phyloP scores from a whole-genome alignment of 257 asterid species.

The Solanum chmielewskii region DNA sequence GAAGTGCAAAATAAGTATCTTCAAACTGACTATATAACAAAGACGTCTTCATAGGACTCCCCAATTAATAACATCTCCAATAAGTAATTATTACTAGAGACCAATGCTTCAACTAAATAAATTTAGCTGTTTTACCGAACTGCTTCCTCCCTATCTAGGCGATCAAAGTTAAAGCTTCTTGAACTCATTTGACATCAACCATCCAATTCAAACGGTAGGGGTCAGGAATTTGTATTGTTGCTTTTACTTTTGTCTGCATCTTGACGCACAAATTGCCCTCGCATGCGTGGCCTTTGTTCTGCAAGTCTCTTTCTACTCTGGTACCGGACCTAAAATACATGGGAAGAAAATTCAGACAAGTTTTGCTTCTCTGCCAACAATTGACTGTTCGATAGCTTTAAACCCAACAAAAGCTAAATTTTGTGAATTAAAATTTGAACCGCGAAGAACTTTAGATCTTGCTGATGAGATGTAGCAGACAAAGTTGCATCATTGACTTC shows the following conservation, averaged over 20 bases:
- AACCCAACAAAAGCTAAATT: not conserved
- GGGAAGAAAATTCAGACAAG: not conserved
- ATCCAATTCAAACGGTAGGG: not conserved
- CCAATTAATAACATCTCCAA: not conserved
- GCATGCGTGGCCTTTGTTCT: conserved; percentile 41
- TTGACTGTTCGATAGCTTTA: not conserved
- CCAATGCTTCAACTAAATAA: not conserved
- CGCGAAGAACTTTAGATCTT: not conserved
- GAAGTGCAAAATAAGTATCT: not conserved
- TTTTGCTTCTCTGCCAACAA: not conserved
- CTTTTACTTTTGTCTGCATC: conserved; percentile 9
- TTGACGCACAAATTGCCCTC: conserved; percentile 41
- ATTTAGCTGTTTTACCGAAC: not conserved
- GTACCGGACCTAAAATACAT: conserved; percentile 29
- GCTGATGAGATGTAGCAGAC: not conserved
- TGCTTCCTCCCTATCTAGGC: conserved; percentile 3
- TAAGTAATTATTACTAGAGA: not conserved
- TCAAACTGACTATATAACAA: not conserved
- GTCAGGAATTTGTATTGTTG: conserved; percentile 14
- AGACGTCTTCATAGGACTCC: not conserved
- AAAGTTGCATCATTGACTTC: not conserved
- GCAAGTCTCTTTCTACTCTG: conserved; percentile 41
- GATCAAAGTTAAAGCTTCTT: conserved; percentile 1
- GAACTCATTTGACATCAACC: not conserved
- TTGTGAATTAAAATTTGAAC: not conserved